Evolutionary conservation across 192 early-diverging fungal species (phyloP), one percentile per base, ranked within the genome.

Genomic region (Thamnidium elegans): DNA sequence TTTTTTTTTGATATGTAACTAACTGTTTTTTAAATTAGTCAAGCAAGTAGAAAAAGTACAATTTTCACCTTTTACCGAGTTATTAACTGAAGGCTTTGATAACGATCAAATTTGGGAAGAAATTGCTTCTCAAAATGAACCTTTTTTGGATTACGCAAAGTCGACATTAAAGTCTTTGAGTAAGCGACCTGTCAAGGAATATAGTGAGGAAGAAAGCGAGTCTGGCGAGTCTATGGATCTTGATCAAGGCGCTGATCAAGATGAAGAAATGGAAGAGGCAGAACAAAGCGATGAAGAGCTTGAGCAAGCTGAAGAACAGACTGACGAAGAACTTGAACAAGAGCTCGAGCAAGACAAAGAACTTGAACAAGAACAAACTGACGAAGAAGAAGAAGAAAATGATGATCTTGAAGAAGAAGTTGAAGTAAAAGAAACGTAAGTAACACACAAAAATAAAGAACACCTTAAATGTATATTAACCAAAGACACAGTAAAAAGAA

Each of bases 61-160:
- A 48, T 71, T 88, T 58, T 78, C 78, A 1, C 73, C 87, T 15
- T 78, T 94, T 39, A 65, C 75, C 45, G 85, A 85, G 53, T 71
- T 94, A 4, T 77, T 84, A 20, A 72, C 81, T 8, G 86, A 92
- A 47, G 89, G 86, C 0, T 90, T 92, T 62, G 87, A 92, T 62
- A 72, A 85, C 51, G 85, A 90, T 61, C 94, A 96, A 81, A 87
- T 98, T 50, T 98, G 96, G 96, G 92, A 94, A 74, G 90, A 96
- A 71, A 81, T 98, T 50, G 85, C 86, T 61, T 77, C 94, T 69
- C 89, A 90, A 60, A 96, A 96, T 69, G 81, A 84, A 59, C 90
- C 91, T 0, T 87, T 95, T 63, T 72, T 92, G 19, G 78, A 83
- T 32, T 88, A 86, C 69, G 67, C 88, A 19, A 78, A 78, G 50